A percentile compares a stretch with the other conserved stretches of the same genome.
phyloP scores from a whole-genome alignment of 495 filamentous ascomycete species.

The Tuber brumale region DNA sequence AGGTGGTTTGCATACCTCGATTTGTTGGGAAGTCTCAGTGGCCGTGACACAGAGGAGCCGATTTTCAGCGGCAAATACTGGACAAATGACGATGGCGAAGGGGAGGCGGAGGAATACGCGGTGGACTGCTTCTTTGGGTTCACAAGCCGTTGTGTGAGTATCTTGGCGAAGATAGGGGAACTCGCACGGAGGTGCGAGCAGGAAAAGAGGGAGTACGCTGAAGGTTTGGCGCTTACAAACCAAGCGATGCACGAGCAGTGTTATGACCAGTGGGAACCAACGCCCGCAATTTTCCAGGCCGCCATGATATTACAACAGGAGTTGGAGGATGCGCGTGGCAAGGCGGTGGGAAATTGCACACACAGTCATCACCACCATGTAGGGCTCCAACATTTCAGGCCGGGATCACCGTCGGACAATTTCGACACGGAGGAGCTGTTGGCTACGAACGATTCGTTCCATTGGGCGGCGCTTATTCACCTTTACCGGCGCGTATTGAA shows the following conservation, averaged over 20 bases:
- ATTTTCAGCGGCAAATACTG: conserved; percentile 48
- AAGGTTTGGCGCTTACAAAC: conserved; percentile 29
- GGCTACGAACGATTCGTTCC: conserved; percentile 74
- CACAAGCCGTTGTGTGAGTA: conserved; percentile 60
- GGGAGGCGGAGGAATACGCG: conserved; percentile 55
- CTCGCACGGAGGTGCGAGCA: conserved; percentile 65
- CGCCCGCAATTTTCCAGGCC: conserved; percentile 48
- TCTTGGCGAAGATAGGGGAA: conserved; percentile 67
- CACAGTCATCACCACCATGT: conserved; percentile 45
- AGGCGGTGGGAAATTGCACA: conserved; percentile 45
- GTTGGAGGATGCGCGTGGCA: conserved; percentile 48
- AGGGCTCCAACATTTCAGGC: conserved; percentile 33
- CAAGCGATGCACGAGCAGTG: background rate
- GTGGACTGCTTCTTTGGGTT: conserved; percentile 80
- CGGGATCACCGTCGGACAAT: conserved; percentile 46
- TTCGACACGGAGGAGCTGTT: conserved; percentile 60
- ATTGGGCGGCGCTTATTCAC: conserved; percentile 72
- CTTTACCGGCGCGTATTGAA: conserved; percentile 67
- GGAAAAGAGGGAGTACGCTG: conserved; percentile 51
- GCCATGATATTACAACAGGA: conserved; percentile 54
- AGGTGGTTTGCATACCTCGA: conserved; percentile 86
- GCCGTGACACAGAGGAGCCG: conserved; percentile 50
- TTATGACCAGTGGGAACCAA: conserved; percentile 54
- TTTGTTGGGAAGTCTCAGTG: conserved; percentile 68
- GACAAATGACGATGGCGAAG: conserved; percentile 50